Conservation (phyloP, 2,329 filamentous ascomycete species). For the Biscogniauxia mediterranea region DNA sequence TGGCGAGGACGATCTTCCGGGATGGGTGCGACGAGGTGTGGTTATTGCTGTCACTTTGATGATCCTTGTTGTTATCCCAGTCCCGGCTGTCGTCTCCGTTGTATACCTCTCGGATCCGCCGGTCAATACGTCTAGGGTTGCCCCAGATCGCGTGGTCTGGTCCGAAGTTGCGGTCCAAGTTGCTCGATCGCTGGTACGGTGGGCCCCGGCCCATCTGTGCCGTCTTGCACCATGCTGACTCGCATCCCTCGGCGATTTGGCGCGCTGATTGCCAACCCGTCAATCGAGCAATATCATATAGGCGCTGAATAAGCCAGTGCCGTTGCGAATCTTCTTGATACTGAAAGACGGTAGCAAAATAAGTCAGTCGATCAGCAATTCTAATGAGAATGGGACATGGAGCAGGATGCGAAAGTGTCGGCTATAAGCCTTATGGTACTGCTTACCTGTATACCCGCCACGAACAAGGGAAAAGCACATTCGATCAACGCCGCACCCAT, state of each 20-base stretch:
- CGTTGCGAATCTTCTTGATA: constrained; percentile 71
- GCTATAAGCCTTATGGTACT: constrained; percentile 12
- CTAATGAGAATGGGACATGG: background rate
- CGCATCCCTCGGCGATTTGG: constrained; percentile 80
- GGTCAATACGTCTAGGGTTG: constrained; percentile 50
- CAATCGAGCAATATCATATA: constrained; percentile 72
- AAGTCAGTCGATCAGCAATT: constrained; percentile 1
- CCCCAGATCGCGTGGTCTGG: constrained; percentile 45
- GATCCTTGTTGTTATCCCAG: constrained; percentile 23
- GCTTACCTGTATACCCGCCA: constrained; percentile 71
- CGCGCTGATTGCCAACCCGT: constrained; percentile 86
- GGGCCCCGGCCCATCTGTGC: constrained; percentile 73
- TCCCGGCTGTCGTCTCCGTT: constrained; percentile 13
- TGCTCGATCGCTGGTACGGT: constrained; percentile 58
- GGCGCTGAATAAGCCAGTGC: constrained; percentile 70
- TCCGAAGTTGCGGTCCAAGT: constrained; percentile 26
- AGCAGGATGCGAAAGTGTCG: background rate
- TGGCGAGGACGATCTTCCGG: constrained; percentile 55
- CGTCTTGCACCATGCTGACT: constrained; percentile 78
- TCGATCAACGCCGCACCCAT: constrained; percentile 82
- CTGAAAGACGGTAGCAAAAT: constrained; percentile 40
- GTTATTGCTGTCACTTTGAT: background rate
- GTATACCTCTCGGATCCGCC: constrained; percentile 48
- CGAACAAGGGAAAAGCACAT: constrained; percentile 78
- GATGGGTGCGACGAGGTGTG: background rate